Percentiles rank a stretch among this genome's conserved stretches.
Evolutionary conservation across 1,284 basidiomycete species (phyloP).

Genomic region (Ceratobasidium sp.): DNA sequence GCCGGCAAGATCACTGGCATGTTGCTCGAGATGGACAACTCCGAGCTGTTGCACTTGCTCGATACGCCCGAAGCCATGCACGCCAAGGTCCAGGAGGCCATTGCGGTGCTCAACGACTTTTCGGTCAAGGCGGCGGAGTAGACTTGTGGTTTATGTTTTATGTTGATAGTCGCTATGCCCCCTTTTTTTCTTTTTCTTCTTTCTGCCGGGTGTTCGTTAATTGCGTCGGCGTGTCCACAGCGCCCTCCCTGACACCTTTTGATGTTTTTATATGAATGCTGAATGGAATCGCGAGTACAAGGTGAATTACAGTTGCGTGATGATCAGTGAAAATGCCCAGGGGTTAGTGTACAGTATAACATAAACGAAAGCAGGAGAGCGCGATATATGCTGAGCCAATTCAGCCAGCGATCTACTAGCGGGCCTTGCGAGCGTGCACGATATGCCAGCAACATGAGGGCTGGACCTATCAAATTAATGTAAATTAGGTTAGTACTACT

Average conservation of each 20-base stretch:
- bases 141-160: neutral
- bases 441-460: conserved; percentile 63
- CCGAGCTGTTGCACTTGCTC: conserved; percentile 84
- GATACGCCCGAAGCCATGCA: conserved; percentile 81
- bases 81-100: conserved; percentile 87
- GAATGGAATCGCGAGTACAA: conserved; percentile 45
- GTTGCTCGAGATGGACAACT: conserved; percentile 97
- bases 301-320: conserved; percentile 42
- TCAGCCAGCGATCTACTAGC: neutral
- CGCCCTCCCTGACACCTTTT: conserved; percentile 24
- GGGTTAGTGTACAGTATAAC: conserved; percentile 39
- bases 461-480: conserved; percentile 51
- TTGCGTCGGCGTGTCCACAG: conserved; percentile 17
- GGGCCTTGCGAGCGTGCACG: conserved; percentile 61
- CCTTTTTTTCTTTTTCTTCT: conserved; percentile 23
- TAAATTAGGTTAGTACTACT: neutral
- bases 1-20: conserved; percentile 97
- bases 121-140: conserved; percentile 56
- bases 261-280: conserved; percentile 43
- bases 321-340: conserved; percentile 21
- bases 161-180: neutral
- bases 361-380: conserved; percentile 27
- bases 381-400: conserved; percentile 10
- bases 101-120: conserved; percentile 80
- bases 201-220: conserved; percentile 22